Conservation (phyloP, 108 stramenopile genomes). For the Skeletonema costatum region DNA sequence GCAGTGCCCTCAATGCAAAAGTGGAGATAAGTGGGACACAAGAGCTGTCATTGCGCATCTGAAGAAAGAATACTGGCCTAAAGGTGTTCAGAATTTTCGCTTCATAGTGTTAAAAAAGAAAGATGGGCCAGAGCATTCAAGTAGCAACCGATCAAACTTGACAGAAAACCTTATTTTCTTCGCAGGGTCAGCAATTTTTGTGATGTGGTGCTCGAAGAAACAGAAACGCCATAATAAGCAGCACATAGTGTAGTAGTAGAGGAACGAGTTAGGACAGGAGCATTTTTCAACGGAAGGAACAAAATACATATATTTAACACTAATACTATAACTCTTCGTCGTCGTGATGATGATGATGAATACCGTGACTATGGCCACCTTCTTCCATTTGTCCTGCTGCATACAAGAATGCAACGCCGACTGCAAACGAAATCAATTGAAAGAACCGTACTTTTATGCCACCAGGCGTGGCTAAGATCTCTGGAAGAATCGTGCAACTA, state of each 20-base stretch:
- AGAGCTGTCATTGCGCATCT: conserved; percentile 38
- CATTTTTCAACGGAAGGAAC: neutral
- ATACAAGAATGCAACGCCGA: conserved; percentile 82
- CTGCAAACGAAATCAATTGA: conserved; percentile 59
- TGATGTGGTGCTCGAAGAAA: conserved; percentile 30
- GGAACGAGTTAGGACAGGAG: neutral
- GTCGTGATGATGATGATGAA: conserved; percentile 41
- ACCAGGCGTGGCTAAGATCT: conserved; percentile 60
- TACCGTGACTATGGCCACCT: conserved; percentile 16
- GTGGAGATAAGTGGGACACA: conserved; percentile 54
- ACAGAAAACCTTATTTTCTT: conserved; percentile 24
- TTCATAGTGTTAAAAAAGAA: conserved; percentile 56
- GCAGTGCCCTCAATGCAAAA: conserved; percentile 53
- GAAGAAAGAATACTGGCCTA: conserved; percentile 55
- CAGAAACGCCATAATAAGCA: conserved; percentile 2
- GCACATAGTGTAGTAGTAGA: neutral
- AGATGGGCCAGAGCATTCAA: conserved; percentile 11
- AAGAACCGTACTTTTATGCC: conserved; percentile 48
- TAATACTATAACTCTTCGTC: conserved; percentile 15
- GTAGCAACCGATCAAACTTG: conserved; percentile 4
- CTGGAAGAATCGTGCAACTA: conserved; percentile 74
- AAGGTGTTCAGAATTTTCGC: conserved; percentile 57
- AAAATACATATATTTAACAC: neutral
- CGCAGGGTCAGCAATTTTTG: conserved; percentile 1
- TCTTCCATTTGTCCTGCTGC: conserved; percentile 67